Percentiles rank a stretch among this genome's conserved stretches.
Evolutionary conservation across 148 eudicot species (phyloP).

Genomic region (Chenopodium album): DNA sequence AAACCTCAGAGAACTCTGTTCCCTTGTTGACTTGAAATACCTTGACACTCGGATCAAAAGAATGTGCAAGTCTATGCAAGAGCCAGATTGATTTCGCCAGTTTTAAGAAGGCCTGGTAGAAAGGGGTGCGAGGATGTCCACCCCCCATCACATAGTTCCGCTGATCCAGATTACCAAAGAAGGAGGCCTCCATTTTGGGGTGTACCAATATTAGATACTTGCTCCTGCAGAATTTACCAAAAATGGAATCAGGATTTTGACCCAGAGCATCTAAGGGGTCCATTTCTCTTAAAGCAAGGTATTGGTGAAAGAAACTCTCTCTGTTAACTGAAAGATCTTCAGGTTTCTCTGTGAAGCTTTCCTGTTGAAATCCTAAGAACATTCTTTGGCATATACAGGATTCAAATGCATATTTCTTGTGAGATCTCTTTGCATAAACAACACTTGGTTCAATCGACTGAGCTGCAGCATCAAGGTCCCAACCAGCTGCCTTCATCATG

Average conservation of each 20-base stretch:
- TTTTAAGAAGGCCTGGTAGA: conserved; percentile 91
- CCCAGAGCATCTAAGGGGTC: conserved; percentile 88
- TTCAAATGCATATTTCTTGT: conserved; percentile 93
- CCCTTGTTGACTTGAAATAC: conserved; percentile 78
- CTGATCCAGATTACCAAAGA: conserved; percentile 92
- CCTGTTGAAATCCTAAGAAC: conserved; percentile 80
- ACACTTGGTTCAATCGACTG: conserved; percentile 74
- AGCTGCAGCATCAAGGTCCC: conserved; percentile 99
- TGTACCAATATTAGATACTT: conserved; percentile 72
- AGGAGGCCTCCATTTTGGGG: conserved; percentile 92
- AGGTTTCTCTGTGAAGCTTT: conserved; percentile 59
- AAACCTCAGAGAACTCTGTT: conserved; percentile 77
- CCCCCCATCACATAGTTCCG: conserved; percentile 78
- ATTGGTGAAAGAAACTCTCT: conserved; percentile 78
- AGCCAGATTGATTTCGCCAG: conserved; percentile 91
- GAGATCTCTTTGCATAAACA: conserved; percentile 78
- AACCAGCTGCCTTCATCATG: conserved; percentile 98
- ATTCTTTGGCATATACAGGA: conserved; percentile 82
- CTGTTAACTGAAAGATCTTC: conserved; percentile 38
- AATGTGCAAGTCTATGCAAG: conserved; percentile 76
- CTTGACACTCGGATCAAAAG: conserved; percentile 81
- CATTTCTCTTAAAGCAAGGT: conserved; percentile 76
- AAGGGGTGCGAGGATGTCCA: conserved; percentile 94
- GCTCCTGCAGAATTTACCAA: conserved; percentile 81
- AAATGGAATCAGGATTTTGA: conserved; percentile 78